A percentile compares a stretch with the other conserved stretches of the same genome.
phyloP scores from a whole-genome alignment of 73 alveolate species.

The Paramecium sexaurelia region DNA sequence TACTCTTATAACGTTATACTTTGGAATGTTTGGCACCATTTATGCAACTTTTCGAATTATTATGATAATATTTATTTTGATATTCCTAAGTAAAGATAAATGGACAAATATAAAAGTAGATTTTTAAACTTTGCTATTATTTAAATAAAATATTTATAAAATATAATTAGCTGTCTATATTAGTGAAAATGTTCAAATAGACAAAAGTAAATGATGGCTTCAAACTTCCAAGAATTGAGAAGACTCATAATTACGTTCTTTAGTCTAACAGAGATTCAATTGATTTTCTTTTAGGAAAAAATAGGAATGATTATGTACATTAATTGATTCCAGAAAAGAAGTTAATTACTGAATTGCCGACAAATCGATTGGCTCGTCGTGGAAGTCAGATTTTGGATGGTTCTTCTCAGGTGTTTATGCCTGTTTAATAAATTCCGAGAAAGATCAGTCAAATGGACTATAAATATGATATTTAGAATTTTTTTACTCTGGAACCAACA shows the following conservation, averaged over 20 bases:
- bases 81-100: neutral
- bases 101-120: too few relatives aligned
- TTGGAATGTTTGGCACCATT: conserved; percentile 39
- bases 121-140: too few relatives aligned
- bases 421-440: neutral
- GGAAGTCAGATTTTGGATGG: conserved; percentile 30
- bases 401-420: neutral
- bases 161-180: neutral
- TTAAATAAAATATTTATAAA: neutral
- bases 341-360: neutral
- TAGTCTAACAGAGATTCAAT: neutral
- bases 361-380: neutral
- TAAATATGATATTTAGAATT: neutral
- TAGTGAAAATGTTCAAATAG: neutral
- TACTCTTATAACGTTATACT: neutral
- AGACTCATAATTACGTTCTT: neutral
- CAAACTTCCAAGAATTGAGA: neutral
- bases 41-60: conserved; percentile 24
- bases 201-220: neutral
- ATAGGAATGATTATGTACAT: neutral
- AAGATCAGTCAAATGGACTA: conserved; percentile 10
- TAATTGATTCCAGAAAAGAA: neutral
- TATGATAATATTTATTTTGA: neutral
- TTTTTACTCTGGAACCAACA: conserved; percentile 19
- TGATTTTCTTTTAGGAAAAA: neutral